Percentiles rank a stretch among this genome's conserved stretches.
These are phyloP conservation scores for Starmerella geochares DNA, from an alignment of 805 yeast species.

Conservation along the genomic window DNA sequence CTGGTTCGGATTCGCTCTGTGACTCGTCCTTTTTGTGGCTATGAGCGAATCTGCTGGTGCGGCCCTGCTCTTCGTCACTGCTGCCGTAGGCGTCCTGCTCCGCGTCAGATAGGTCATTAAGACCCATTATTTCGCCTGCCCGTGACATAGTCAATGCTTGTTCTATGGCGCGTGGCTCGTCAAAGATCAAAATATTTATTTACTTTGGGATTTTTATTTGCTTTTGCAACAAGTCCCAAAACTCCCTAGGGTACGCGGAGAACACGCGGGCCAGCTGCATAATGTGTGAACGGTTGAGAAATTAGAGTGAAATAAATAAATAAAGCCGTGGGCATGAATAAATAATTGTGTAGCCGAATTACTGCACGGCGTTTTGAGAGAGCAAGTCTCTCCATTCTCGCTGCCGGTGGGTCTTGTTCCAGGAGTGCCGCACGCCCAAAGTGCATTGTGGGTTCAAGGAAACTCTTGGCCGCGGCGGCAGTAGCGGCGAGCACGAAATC, in stretches of 20 bases:
- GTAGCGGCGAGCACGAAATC: neutral
- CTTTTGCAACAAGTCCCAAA: neutral
- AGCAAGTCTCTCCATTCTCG: neutral
- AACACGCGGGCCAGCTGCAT: no score
- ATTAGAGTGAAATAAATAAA: no score
- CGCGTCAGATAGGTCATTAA: slow-evolving; percentile 14
- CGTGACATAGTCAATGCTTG: slow-evolving; percentile 12
- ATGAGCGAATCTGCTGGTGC: neutral
- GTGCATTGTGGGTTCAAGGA: neutral
- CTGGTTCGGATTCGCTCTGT: slow-evolving; percentile 7
- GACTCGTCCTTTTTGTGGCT: neutral
- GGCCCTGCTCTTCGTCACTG: slow-evolving; percentile 18
- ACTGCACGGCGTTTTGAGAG: neutral
- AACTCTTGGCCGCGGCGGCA: neutral
- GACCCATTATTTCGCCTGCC: slow-evolving; percentile 21
- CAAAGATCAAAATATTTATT: neutral
- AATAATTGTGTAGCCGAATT: neutral
- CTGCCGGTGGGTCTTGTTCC: slow-evolving; percentile 4
- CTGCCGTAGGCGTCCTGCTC: slow-evolving; percentile 12
- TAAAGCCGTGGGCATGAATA: neutral
- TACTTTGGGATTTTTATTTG: neutral
- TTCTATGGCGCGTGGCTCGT: neutral
- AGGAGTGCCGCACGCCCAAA: slow-evolving; percentile 3
- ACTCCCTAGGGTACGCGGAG: neutral
- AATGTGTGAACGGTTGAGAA: no score